A percentile compares a stretch with the other conserved stretches of the same genome.
These are phyloP conservation scores for Seiridium unicorne DNA, from an alignment of 2,329 filamentous ascomycete genomes.

Conservation along the genomic window DNA sequence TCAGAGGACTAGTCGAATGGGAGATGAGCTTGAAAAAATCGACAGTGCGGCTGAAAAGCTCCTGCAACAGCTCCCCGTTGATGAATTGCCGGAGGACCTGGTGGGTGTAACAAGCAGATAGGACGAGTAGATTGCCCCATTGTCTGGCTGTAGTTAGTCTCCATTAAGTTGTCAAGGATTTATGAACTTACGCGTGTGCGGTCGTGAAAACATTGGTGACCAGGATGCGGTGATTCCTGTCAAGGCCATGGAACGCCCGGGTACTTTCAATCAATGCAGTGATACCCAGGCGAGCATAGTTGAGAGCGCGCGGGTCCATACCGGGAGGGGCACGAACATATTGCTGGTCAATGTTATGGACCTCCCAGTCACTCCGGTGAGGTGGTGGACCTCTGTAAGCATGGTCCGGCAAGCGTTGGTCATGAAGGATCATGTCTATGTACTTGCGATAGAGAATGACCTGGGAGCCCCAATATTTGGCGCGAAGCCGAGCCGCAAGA, in stretches of 20 bases:
- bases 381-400: conserved; percentile 15
- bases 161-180: conserved; percentile 5
- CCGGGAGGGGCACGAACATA: conserved; percentile 25
- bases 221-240: conserved; percentile 63
- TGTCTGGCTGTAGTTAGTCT: conserved; percentile 56
- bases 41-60: conserved; percentile 72
- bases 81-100: conserved; percentile 59
- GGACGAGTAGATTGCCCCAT: conserved; percentile 94
- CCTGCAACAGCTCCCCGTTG: conserved; percentile 49
- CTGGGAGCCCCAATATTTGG: conserved; percentile 90
- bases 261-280: conserved; percentile 82
- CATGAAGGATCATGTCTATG: conserved; percentile 53
- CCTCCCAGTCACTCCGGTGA: conserved; percentile 11
- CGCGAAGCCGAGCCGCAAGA: conserved; percentile 77
- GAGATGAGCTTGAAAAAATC: conserved; percentile 68
- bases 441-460: conserved; percentile 89
- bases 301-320: conserved; percentile 45
- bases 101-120: conserved; percentile 77
- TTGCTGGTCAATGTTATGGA: conserved; percentile 12
- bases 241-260: conserved; percentile 69
- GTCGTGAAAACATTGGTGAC: conserved; percentile 97
- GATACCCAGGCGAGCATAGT: conserved; percentile 62
- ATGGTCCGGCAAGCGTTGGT: conserved; percentile 17
- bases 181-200: conserved; percentile 79
- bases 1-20: conserved; percentile 72